Evolutionary conservation across 306 rosid species (phyloP), one percentile per base, ranked within the genome.

Genomic region (Alnus glutinosa): DNA sequence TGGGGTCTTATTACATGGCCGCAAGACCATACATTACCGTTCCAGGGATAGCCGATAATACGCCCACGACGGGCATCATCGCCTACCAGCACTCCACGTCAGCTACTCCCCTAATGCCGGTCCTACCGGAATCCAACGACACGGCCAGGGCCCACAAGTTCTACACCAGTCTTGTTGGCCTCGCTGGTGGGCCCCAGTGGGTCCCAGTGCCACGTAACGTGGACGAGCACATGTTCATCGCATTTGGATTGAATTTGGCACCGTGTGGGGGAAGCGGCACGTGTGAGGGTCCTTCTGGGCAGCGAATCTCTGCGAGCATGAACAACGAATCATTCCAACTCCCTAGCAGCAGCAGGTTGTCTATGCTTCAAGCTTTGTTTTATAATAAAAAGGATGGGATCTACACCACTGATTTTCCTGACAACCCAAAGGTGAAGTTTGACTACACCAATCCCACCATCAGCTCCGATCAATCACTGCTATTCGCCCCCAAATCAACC

Each of bases 1-100:
- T 39, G 2, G 88, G 79, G 0, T 91, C 96, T 1, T 93, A 93
- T 51, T 89, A 88, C 88, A 91, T 91, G 93, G 97, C 87, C 0
- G 92, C 85, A 15, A 47, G 77, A 11, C 83, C 90, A 0, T 91
- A 91, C 64, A 15, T 68, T 2, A 12, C 16, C 34, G 18, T 44
- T 18, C 52, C 50, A 74, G 1, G 1, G 4, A 16, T 81, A 58
- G 2, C 64, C 36, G 71, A 80, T 14, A 71, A 70, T 70, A 59
- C 88, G 3, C 82, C 83, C 44, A 86, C 93, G 0, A 70, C 88
- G 34, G 94, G 89, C 2, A 16, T 88, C 30, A 7, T 93, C 19
- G 2, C 15, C 51, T 93, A 93, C 47, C 64, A 72, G 8, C 78
- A 82, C 42, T 39, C 75, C 70, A 11, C 30, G 0, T 54, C 84